Conservation (phyloP, 352 stramenopile species). For the Globisporangium heterothallicum region DNA sequence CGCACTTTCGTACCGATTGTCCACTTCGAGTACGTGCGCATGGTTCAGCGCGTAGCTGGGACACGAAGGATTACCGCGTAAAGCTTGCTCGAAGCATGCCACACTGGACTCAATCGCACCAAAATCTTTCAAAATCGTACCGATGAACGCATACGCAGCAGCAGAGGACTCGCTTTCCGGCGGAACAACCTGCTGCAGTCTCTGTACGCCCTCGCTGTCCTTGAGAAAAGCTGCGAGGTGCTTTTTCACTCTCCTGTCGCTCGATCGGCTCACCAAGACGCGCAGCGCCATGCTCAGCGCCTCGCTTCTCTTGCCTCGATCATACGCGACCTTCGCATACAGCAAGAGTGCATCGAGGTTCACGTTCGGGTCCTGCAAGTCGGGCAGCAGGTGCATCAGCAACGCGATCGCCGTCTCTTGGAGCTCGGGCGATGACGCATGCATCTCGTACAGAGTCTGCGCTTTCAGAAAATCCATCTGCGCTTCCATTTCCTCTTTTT, state of each 20-base stretch:
- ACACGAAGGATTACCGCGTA: constrained; percentile 29
- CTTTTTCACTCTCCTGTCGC: constrained; percentile 43
- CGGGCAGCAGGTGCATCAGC: constrained; percentile 45
- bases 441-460: constrained; percentile 37
- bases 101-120: constrained; percentile 45
- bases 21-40: constrained; percentile 52
- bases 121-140: constrained; percentile 72
- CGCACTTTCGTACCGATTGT: constrained; percentile 32
- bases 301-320: constrained; percentile 53
- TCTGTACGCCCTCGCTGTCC: constrained; percentile 30
- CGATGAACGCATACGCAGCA: constrained; percentile 66
- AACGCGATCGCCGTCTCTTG: constrained; percentile 57
- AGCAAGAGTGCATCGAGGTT: constrained; percentile 65
- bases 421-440: constrained; percentile 22
- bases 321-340: constrained; percentile 55
- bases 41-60: constrained; percentile 65
- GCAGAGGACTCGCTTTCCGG: constrained; percentile 33
- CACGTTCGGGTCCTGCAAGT: constrained; percentile 40
- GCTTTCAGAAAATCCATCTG: constrained; percentile 49
- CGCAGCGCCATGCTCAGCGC: constrained; percentile 63
- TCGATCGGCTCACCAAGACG: constrained; percentile 47
- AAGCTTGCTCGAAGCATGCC: constrained; percentile 47
- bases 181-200: constrained; percentile 35
- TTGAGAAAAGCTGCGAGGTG: constrained; percentile 42
- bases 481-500: constrained; percentile 25